Percentiles rank a stretch among this genome's conserved stretches.
Evolutionary conservation across 73 alveolate species (phyloP).

Genomic region (Paramecium primaurelia): DNA sequence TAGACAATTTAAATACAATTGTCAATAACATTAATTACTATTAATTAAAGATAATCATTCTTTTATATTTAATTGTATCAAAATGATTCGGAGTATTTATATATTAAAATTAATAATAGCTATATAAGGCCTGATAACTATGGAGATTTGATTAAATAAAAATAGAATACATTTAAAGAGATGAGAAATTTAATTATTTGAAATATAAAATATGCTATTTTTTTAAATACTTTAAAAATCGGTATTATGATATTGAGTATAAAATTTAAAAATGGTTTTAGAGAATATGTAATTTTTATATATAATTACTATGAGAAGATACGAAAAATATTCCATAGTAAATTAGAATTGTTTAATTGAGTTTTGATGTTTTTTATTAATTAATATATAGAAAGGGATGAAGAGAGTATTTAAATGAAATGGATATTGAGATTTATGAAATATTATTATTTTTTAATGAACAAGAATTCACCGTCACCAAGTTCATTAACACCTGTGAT

Average conservation of each 20-base stretch:
- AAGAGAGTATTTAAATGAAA: background rate
- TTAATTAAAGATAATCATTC: background rate
- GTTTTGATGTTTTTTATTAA: background rate
- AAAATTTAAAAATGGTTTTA: background rate
- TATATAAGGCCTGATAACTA: too few relatives aligned
- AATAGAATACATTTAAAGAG: background rate
- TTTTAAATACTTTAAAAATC: background rate
- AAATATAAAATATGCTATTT: background rate
- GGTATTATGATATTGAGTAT: background rate
- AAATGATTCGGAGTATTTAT: background rate
- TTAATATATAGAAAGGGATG: background rate
- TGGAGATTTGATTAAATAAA: too few relatives aligned
- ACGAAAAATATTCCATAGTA: background rate
- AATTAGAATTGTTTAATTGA: background rate
- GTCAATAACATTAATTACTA: too few relatives aligned
- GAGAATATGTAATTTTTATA: background rate
- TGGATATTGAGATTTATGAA: background rate
- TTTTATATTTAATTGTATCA: too few relatives aligned
- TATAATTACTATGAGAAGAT: background rate
- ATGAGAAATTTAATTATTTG: background rate
- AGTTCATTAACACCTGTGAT: conserved; percentile 44
- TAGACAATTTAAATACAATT: too few relatives aligned
- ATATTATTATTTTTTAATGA: background rate
- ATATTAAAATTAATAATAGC: too few relatives aligned
- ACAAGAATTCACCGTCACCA: conserved; percentile 20